A percentile compares a stretch with the other conserved stretches of the same genome.
Conservation (phyloP, 495 filamentous ascomycete species). For the Aspergillus carlsbadensis region DNA sequence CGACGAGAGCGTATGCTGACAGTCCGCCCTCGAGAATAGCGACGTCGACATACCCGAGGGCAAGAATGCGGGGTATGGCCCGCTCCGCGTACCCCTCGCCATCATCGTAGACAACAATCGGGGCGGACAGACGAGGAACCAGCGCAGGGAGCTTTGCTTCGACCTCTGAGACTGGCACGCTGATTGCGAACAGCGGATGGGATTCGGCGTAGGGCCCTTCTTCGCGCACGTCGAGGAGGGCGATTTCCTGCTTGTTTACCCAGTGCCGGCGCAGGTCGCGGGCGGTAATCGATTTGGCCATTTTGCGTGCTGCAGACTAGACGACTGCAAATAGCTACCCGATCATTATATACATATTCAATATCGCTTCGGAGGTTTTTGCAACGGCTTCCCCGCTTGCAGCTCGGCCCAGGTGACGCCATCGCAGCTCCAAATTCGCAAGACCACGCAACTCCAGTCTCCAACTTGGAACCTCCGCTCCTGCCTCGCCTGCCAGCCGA, state of each 20-base stretch:
- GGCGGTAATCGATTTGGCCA: not conserved
- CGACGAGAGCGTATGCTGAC: not conserved
- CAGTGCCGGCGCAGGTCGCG: not conserved
- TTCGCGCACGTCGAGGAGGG: slow-evolving; percentile 5
- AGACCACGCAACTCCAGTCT: not conserved
- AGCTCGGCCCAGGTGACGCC: not conserved
- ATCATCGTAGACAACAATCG: slow-evolving; percentile 4
- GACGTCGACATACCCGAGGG: not conserved
- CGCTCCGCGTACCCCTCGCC: slow-evolving; percentile 1
- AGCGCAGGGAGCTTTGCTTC: not conserved
- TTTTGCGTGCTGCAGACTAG: not conserved
- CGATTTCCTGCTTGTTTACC: slow-evolving; percentile 4
- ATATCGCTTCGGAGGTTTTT: not conserved
- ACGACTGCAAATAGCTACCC: not conserved
- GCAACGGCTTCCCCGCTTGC: not conserved
- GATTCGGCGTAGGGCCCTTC: slow-evolving; percentile 5
- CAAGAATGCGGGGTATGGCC: not conserved
- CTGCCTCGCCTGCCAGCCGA: not conserved
- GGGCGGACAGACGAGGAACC: not conserved
- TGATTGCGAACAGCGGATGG: slow-evolving; percentile 6
- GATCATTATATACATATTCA: not conserved
- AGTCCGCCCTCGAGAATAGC: not conserved
- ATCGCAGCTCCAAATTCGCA: slow-evolving; percentile 7
- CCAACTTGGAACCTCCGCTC: not conserved
- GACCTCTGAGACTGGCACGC: not conserved